Evolutionary conservation across 2,329 filamentous ascomycete species (phyloP).

Genomic region (Trichoderma harzianum): DNA sequence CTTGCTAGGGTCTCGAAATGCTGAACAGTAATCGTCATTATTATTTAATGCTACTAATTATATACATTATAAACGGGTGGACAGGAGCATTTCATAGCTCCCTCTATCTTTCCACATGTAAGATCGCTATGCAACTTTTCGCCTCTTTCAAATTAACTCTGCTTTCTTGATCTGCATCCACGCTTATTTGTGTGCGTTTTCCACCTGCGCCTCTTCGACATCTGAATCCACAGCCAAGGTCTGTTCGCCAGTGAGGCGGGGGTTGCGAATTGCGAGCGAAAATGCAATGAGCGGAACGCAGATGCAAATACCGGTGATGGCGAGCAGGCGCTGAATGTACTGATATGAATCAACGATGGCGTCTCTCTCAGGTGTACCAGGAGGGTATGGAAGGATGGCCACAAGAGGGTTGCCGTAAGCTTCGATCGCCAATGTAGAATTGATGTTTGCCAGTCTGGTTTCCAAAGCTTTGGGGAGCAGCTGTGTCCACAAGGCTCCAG

Average conservation of each 20-base stretch:
- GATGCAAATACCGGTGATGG: slow-evolving; percentile 48
- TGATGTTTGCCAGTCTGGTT: slow-evolving; percentile 40
- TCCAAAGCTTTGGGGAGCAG: slow-evolving; percentile 54
- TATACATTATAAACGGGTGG: neutral
- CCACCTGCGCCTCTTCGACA: neutral
- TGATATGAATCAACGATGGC: slow-evolving; percentile 45
- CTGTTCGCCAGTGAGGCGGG: slow-evolving; percentile 44
- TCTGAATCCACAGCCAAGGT: slow-evolving; percentile 36
- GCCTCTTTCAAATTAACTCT: neutral
- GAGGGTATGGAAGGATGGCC: slow-evolving; percentile 17
- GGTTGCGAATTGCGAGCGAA: slow-evolving; percentile 42
- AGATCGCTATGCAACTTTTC: neutral
- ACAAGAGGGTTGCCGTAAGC: slow-evolving; percentile 29
- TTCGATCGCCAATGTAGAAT: slow-evolving; percentile 33
- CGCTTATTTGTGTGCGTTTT: neutral
- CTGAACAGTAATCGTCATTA: neutral
- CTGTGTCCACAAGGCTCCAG: slow-evolving; percentile 62
- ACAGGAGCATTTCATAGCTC: neutral
- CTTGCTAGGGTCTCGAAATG: neutral
- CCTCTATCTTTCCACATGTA: neutral
- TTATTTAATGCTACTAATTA: neutral
- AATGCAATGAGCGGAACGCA: slow-evolving; percentile 47
- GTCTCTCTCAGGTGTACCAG: slow-evolving; percentile 42
- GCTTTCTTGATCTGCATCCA: neutral
- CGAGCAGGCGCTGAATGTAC: slow-evolving; percentile 45